Conservation (phyloP, 1,284 basidiomycete species). For the Takashimella koratensis region DNA sequence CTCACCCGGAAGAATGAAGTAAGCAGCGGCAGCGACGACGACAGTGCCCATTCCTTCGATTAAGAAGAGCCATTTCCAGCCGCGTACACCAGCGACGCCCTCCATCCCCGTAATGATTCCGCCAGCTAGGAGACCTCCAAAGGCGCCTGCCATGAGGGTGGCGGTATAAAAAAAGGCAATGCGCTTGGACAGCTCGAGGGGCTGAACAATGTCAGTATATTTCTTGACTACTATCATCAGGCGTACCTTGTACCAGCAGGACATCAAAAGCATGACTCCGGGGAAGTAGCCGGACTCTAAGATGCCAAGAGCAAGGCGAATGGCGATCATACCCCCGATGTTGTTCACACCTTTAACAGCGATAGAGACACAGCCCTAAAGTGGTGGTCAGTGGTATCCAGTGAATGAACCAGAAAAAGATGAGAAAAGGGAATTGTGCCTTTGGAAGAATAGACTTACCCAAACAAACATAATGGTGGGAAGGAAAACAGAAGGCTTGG, state of each 20-base stretch:
- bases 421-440: too few species aligned
- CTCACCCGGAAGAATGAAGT: slow-evolving; percentile 44
- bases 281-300: slow-evolving; percentile 27
- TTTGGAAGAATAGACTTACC: not conserved
- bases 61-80: slow-evolving; percentile 47
- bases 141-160: slow-evolving; percentile 39
- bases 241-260: slow-evolving; percentile 20
- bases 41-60: slow-evolving; percentile 45
- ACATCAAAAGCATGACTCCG: slow-evolving; percentile 17
- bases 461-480: slow-evolving; percentile 25
- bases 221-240: too few species aligned
- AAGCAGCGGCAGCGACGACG: slow-evolving; percentile 32
- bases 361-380: slow-evolving; percentile 24
- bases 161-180: slow-evolving; percentile 40
- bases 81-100: slow-evolving; percentile 25
- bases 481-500: slow-evolving; percentile 22
- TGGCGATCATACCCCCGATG: slow-evolving; percentile 16
- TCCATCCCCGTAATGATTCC: slow-evolving; percentile 38
- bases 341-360: slow-evolving; percentile 15
- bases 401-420: too few species aligned
- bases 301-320: slow-evolving; percentile 24
- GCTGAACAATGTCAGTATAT: too few species aligned
- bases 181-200: slow-evolving; percentile 31
- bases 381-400: not conserved
- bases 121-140: slow-evolving; percentile 44